A percentile compares a stretch with the other conserved stretches of the same genome.
Evolutionary conservation across 1,284 basidiomycete genomes (phyloP).

Genomic region (Chiua sp.): DNA sequence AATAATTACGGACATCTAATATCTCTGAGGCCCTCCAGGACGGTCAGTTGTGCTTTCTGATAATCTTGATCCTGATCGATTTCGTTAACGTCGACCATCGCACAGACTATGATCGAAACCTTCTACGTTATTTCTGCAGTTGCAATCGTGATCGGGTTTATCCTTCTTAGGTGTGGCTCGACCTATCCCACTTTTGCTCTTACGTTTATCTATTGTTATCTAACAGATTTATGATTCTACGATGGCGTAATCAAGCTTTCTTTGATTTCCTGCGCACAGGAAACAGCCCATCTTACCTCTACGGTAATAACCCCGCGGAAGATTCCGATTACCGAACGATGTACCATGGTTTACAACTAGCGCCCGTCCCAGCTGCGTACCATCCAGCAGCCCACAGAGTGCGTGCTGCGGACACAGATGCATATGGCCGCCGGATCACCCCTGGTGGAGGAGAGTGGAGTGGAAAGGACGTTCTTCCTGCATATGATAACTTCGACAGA

Average conservation of each 20-base stretch:
- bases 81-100: background rate
- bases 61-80: background rate
- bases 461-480: conserved; percentile 51
- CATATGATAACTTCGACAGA: conserved; percentile 48
- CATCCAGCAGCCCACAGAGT: conserved; percentile 23
- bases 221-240: conserved; percentile 28
- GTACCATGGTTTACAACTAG: conserved; percentile 18
- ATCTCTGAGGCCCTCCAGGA: conserved; percentile 6
- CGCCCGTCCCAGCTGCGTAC: conserved; percentile 23
- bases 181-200: background rate
- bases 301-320: conserved; percentile 3
- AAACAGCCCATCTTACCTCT: background rate
- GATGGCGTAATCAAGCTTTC: conserved; percentile 22
- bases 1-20: background rate
- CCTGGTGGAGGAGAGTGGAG: conserved; percentile 30
- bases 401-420: conserved; percentile 43
- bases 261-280: conserved; percentile 27
- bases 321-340: conserved; percentile 9
- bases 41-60: conserved; percentile 23
- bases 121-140: conserved; percentile 29
- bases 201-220: background rate
- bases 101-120: conserved; percentile 28
- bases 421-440: conserved; percentile 41
- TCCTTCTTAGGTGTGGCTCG: conserved; percentile 25
- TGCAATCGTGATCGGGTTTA: conserved; percentile 19